Conservation (phyloP, 805 yeast species). For the Cyberlindnera americana region DNA sequence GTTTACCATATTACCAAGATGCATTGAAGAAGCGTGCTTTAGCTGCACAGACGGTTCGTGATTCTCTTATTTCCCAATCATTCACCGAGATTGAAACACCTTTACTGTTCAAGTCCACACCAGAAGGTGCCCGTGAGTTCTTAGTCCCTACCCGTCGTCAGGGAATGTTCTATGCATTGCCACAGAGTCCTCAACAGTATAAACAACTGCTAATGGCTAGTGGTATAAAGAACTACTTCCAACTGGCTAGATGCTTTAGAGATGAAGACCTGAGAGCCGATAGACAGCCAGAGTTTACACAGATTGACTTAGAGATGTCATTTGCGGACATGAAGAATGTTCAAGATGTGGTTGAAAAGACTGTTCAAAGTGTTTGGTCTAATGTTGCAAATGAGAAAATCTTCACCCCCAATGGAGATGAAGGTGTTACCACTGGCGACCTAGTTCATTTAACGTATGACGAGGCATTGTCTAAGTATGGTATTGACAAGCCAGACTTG, state of each 20-base stretch:
- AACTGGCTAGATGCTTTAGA: conserved; percentile 89
- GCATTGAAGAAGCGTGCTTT: conserved; percentile 54
- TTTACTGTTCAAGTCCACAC: conserved; percentile 87
- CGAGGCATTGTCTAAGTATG: conserved; percentile 70
- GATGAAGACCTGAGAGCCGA: conserved; percentile 95
- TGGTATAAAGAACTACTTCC: conserved; percentile 83
- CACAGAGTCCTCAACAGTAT: conserved; percentile 98
- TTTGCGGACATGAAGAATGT: conserved; percentile 72
- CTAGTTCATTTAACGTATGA: conserved; percentile 54
- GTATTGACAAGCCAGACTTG: conserved; percentile 94
- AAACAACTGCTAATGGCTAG: conserved; percentile 94
- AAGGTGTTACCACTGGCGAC: conserved; percentile 16
- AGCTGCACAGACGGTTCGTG: conserved; percentile 47
- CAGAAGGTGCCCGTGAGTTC: conserved; percentile 97
- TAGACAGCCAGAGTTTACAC: conserved; percentile 97
- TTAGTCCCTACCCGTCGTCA: conserved; percentile 81
- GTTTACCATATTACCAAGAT: conserved; percentile 55
- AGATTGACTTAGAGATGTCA: conserved; percentile 92
- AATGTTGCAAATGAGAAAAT: conserved; percentile 36
- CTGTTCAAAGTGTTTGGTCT: conserved; percentile 56
- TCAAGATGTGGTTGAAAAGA: conserved; percentile 53
- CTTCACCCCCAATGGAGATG: conserved; percentile 16
- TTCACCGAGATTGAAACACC: conserved; percentile 94
- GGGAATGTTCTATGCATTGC: conserved; percentile 75
- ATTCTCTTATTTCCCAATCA: conserved; percentile 35